phyloP scores from a whole-genome alignment of 179 eudicot species.

The Silene vulgaris region DNA sequence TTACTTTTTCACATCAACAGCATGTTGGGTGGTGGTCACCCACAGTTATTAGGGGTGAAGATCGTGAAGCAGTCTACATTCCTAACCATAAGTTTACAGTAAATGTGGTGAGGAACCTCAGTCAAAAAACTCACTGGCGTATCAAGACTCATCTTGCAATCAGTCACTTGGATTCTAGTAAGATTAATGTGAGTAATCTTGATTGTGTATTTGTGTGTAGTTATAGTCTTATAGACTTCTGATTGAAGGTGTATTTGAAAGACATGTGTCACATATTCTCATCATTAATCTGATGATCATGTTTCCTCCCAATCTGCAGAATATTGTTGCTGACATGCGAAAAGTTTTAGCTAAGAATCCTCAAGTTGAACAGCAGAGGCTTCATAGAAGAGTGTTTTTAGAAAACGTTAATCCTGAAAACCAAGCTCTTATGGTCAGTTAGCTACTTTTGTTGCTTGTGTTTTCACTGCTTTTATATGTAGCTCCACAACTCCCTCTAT shows the following conservation, averaged over 20 bases:
- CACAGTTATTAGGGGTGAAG: slow-evolving; percentile 87
- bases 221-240: too few species aligned
- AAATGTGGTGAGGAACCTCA: slow-evolving; percentile 87
- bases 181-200: slow-evolving; percentile 66
- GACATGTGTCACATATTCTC: neutral
- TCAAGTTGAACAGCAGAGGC: slow-evolving; percentile 87
- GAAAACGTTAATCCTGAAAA: slow-evolving; percentile 75
- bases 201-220: neutral
- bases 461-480: neutral
- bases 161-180: slow-evolving; percentile 80
- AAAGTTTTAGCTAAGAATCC: slow-evolving; percentile 93
- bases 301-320: slow-evolving; percentile 37
- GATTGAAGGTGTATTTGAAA: neutral
- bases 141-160: slow-evolving; percentile 86
- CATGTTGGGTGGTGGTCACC: slow-evolving; percentile 99
- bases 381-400: slow-evolving; percentile 91
- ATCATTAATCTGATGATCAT: neutral
- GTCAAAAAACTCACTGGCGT: slow-evolving; percentile 95
- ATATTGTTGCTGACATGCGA: slow-evolving; percentile 96
- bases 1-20: slow-evolving; percentile 30
- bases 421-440: slow-evolving; percentile 76
- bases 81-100: slow-evolving; percentile 88
- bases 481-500: neutral
- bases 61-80: slow-evolving; percentile 91
- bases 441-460: neutral